A percentile compares a stretch with the other conserved stretches of the same genome.
phyloP scores from a whole-genome alignment of 1,139 yeast species.

The Candida dubliniensis region DNA sequence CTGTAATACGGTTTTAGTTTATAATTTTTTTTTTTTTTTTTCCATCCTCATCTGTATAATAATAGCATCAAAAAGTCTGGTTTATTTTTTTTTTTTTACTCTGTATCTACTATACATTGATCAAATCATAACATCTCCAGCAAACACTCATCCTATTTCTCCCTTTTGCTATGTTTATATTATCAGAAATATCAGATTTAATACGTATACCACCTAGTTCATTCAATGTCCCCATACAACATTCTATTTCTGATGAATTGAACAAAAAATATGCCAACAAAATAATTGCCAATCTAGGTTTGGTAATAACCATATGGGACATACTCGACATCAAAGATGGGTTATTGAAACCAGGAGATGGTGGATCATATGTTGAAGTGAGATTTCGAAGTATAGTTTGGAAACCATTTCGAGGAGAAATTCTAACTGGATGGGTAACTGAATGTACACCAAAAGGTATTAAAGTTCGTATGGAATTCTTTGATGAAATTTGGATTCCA shows the following conservation, averaged over 20 bases:
- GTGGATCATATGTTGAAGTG: conserved; percentile 79
- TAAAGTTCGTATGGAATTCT: conserved; percentile 79
- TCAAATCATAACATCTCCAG: not conserved
- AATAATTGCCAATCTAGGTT: conserved; percentile 78
- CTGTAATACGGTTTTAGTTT: not conserved
- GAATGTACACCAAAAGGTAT: conserved; percentile 87
- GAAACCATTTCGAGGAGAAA: conserved; percentile 93
- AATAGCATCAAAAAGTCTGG: not conserved
- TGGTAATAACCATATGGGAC: conserved; percentile 85
- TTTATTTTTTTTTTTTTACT: not conserved
- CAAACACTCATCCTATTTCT: not conserved
- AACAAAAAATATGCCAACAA: conserved; percentile 84
- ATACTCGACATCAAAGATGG: conserved; percentile 81
- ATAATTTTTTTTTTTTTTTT: conserved; percentile 1
- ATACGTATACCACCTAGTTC: conserved; percentile 87
- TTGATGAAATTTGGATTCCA: conserved; percentile 90
- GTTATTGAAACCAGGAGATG: conserved; percentile 91
- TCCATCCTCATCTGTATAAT: not conserved
- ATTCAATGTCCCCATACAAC: conserved; percentile 68
- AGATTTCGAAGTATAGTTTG: conserved; percentile 76
- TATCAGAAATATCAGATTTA: conserved; percentile 76
- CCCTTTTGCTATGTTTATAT: conserved; percentile 68
- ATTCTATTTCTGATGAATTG: conserved; percentile 76
- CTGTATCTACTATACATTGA: not conserved
- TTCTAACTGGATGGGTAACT: conserved; percentile 91